phyloP scores from a whole-genome alignment of 2,329 filamentous ascomycete genomes.

The Exophiala dermatitidis region DNA sequence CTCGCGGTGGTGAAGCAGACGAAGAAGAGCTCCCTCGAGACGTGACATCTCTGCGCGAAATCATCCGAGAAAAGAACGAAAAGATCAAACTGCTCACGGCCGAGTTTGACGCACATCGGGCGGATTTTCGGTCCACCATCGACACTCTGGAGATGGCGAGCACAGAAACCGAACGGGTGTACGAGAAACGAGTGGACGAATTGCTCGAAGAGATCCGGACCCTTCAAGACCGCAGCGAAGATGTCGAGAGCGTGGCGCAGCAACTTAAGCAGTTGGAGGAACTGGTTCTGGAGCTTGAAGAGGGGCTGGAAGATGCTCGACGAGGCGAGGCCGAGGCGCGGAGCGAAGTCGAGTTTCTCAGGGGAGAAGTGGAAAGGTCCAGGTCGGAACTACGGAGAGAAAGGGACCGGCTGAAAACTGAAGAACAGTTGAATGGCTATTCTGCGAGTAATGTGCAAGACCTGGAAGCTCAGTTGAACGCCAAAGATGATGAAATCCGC shows the following conservation, averaged over 20 bases:
- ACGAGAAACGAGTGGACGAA: slow-evolving; percentile 56
- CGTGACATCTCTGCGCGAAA: slow-evolving; percentile 65
- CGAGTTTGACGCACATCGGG: slow-evolving; percentile 89
- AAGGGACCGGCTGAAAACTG: slow-evolving; percentile 67
- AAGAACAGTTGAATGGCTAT: slow-evolving; percentile 28
- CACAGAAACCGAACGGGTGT: slow-evolving; percentile 87
- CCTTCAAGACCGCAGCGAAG: slow-evolving; percentile 66
- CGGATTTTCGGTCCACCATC: slow-evolving; percentile 93
- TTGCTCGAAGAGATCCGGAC: slow-evolving; percentile 77
- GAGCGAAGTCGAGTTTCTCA: slow-evolving; percentile 89
- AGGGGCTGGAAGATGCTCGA: slow-evolving; percentile 89
- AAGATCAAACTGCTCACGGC: slow-evolving; percentile 88
- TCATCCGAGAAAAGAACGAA: slow-evolving; percentile 91
- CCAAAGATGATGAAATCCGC: slow-evolving; percentile 94
- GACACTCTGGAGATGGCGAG: slow-evolving; percentile 94
- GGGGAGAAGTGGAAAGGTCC: slow-evolving; percentile 89
- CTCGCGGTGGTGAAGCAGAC: slow-evolving; percentile 43
- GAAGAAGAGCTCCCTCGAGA: slow-evolving; percentile 48
- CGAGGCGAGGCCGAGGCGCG: slow-evolving; percentile 91
- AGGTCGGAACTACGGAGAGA: slow-evolving; percentile 81
- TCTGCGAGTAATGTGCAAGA: slow-evolving; percentile 26
- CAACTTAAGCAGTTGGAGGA: slow-evolving; percentile 95
- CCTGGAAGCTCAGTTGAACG: slow-evolving; percentile 53
- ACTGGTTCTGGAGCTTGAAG: slow-evolving; percentile 90
- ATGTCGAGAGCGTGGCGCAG: slow-evolving; percentile 82